Evolutionary conservation across 441 rosid genomes (phyloP), one percentile per base, ranked within the genome.

Genomic region (Manihot esculenta): DNA sequence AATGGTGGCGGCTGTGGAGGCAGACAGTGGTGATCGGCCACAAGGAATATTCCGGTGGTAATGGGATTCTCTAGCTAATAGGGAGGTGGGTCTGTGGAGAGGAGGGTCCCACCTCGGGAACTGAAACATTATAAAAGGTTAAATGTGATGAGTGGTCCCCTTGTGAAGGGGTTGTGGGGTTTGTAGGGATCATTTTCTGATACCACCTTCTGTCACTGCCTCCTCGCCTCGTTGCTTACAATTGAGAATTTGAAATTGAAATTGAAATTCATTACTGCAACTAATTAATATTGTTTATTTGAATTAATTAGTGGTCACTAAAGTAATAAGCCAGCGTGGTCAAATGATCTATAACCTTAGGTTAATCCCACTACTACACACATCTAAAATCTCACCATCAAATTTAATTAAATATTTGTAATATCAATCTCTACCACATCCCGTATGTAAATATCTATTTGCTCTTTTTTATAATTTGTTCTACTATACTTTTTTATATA

Each of bases 151-250:
- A 35, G 73, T 71, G 85, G 86, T 70, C 85, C 83, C 76, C 72
- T 51, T 72, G 18, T 49, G 14, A 5, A 45, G 69, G 75, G 50
- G 24, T 14, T 79, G 88, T 77, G 84, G 84, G 85, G 84, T 72
- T 78, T 75, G 77, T 74, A 72, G 84, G 81, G 83, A 81, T 83
- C 89, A 85, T 65, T 69, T 74, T 79, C 81, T 82, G 79, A 78
- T 72, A 9, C 79, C 59, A 62, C 62, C 66, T 66, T 44, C 80
- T 71, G 78, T 62, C 81, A 69, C 2, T 75, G 78, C 78, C 74
- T 68, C 72, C 82, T 35, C 44, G 1, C 17, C 18, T 51, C n/a
- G 5, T 69, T 10, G n/a, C 7, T 18, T 5, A n/a, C 47, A 48
- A 35, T 53, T n/a, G 12, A 26, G 13, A 20, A 21, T 0, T 21